phyloP scores from a whole-genome alignment of 108 stramenopile species.

The Nannochloropsis gaditana region DNA sequence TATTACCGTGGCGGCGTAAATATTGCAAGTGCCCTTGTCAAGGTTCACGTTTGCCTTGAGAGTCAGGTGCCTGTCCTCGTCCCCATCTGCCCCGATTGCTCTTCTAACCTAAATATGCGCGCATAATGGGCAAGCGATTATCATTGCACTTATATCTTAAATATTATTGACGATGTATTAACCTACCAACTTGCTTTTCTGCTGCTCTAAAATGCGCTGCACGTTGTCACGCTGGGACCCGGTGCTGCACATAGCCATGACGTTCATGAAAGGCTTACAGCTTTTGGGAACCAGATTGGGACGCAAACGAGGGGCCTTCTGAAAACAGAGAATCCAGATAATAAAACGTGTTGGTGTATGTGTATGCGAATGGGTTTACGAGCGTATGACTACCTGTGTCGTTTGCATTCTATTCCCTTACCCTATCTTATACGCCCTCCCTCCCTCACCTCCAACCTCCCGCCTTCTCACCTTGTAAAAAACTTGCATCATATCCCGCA shows the following conservation, averaged over 20 bases:
- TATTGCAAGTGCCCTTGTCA: neutral
- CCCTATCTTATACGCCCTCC: neutral
- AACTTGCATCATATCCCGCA: neutral
- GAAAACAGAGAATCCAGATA: neutral
- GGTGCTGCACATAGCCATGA: conserved; percentile 5
- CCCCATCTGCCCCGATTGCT: neutral
- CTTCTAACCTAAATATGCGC: neutral
- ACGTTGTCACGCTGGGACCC: neutral
- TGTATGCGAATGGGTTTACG: no score
- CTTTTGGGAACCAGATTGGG: conserved; percentile 18
- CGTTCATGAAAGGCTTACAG: conserved; percentile 1
- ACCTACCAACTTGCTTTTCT: neutral
- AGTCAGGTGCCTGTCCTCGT: neutral
- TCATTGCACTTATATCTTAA: neutral
- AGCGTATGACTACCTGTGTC: no score
- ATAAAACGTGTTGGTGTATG: no score
- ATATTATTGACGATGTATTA: neutral
- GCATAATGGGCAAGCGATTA: neutral
- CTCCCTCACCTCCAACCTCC: neutral
- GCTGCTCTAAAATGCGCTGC: neutral
- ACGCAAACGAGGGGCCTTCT: neutral
- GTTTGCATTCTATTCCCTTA: no score
- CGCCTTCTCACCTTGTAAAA: neutral
- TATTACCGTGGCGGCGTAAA: neutral
- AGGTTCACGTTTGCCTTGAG: neutral